Percentiles rank a stretch among this genome's conserved stretches.
These are phyloP conservation scores for Teunomyces atbi DNA, from an alignment of 805 yeast genomes.

Conservation along the genomic window DNA sequence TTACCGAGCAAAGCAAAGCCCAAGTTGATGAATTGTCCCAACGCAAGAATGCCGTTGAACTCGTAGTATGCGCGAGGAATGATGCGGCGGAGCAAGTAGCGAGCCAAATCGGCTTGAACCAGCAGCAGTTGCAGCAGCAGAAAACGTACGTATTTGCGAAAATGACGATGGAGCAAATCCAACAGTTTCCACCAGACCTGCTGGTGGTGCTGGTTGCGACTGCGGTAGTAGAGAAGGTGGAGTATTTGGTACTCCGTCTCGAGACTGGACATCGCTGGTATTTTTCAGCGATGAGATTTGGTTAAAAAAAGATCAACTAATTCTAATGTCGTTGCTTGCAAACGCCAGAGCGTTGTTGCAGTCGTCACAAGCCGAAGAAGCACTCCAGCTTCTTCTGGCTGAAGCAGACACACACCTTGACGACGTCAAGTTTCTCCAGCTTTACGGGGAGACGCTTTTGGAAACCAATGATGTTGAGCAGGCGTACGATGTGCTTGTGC, in stretches of 20 bases:
- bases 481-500: slow-evolving; percentile 63
- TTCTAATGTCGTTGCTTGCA: slow-evolving; percentile 15
- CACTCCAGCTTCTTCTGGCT: slow-evolving; percentile 48
- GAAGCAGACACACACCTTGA: slow-evolving; percentile 29
- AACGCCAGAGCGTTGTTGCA: slow-evolving; percentile 46
- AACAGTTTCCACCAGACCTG: slow-evolving; percentile 77
- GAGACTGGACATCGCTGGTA: neutral
- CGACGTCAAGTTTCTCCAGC: slow-evolving; percentile 48
- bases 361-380: slow-evolving; percentile 52
- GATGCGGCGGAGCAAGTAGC: neutral
- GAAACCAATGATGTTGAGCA: slow-evolving; percentile 78
- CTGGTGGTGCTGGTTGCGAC: slow-evolving; percentile 71
- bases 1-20: slow-evolving; percentile 69
- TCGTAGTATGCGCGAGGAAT: slow-evolving; percentile 51
- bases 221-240: slow-evolving; percentile 66
- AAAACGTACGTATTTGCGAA: neutral
- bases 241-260: slow-evolving; percentile 55
- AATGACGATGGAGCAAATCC: slow-evolving; percentile 57
- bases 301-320: neutral
- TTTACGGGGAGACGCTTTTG: slow-evolving; percentile 72
- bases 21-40: slow-evolving; percentile 73
- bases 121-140: neutral
- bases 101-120: neutral
- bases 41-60: slow-evolving; percentile 64
- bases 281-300: slow-evolving; percentile 1